A percentile compares a stretch with the other conserved stretches of the same genome.
These are phyloP conservation scores for Fusarium pseudonygamai DNA, from an alignment of 2,329 filamentous ascomycete genomes.

Conservation along the genomic window DNA sequence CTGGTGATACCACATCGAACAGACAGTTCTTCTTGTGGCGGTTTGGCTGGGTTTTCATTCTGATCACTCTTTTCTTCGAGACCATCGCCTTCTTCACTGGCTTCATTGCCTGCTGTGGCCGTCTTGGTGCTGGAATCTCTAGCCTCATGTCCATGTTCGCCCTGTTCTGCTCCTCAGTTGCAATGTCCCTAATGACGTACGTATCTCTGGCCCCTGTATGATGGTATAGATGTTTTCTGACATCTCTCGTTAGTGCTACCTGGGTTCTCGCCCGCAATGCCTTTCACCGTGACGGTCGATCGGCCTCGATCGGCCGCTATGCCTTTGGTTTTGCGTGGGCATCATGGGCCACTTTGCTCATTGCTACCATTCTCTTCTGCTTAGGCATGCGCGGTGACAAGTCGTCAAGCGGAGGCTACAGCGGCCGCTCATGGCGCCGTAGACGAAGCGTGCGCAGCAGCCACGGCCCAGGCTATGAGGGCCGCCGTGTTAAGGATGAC, in stretches of 20 bases:
- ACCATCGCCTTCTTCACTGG: slow-evolving; percentile 72
- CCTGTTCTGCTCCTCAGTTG: slow-evolving; percentile 74
- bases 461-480: slow-evolving; percentile 47
- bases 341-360: slow-evolving; percentile 70
- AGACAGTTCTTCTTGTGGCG: slow-evolving; percentile 86
- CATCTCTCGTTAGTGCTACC: slow-evolving; percentile 52
- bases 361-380: slow-evolving; percentile 75
- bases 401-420: slow-evolving; percentile 41
- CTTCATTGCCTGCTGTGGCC: slow-evolving; percentile 75
- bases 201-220: slow-evolving; percentile 43
- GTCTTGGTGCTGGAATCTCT: slow-evolving; percentile 74
- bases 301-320: slow-evolving; percentile 70
- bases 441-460: slow-evolving; percentile 50
- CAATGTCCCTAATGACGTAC: slow-evolving; percentile 79
- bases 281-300: slow-evolving; percentile 66
- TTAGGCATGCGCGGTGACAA: slow-evolving; percentile 65
- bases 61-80: slow-evolving; percentile 85
- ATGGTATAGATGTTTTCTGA: slow-evolving; percentile 11
- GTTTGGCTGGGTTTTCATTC: slow-evolving; percentile 91
- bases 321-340: slow-evolving; percentile 84
- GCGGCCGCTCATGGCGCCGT: slow-evolving; percentile 48
- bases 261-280: slow-evolving; percentile 76
- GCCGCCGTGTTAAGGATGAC: slow-evolving; percentile 75
- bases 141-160: slow-evolving; percentile 66
- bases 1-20: slow-evolving; percentile 62